Evolutionary conservation across 192 early-diverging fungal species (phyloP), one percentile per base, ranked within the genome.

Genomic region (Backusella circina): DNA sequence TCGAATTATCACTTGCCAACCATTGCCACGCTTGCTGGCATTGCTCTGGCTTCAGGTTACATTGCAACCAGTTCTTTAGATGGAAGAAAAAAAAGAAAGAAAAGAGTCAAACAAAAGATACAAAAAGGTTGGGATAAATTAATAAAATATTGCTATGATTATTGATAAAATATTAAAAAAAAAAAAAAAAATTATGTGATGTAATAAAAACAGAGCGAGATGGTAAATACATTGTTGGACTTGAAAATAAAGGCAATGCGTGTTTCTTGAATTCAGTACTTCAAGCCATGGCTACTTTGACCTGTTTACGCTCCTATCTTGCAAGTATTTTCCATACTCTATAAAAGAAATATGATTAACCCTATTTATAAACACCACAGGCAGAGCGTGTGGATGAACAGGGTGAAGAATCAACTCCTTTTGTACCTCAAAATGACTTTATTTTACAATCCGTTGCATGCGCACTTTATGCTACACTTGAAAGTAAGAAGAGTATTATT

Each of bases 241-340:
- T 97, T 47, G 82, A 91, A 67, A 97, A 97, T 73, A 88, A 91
- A 37, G 96, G 96, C 67, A 97, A 97, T 79, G 94, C 94, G 57
- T 97, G 96, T 83, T 97, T 97, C 74, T 86, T 96, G 80, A 97
- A 97, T 85, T 91, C 91, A 28, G 92, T 95, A 3, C 72, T 97
- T 35, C 96, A 97, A 41, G 69, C 69, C 2, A 30, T 71, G 36
- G 69, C 69, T 12, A 71, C 69, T 16, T 41, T 71, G 26, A 71
- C 38, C 3, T 71, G 69, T 71, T 41, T 71, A 30, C 35, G 69
- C 15, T 70, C 69, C 8, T 70, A 70, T 39, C 38, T 70, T n/a
- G 69, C 39, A 47, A 70, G 69, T 39, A 70, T 39, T 26, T 9
- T 28, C 10, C 13, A 23, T 18, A n/a, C 18, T 35, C 26, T 30